These are phyloP conservation scores for Tylopilus felleus DNA, from an alignment of 768 basidiomycete genomes.

Conservation along the genomic window DNA sequence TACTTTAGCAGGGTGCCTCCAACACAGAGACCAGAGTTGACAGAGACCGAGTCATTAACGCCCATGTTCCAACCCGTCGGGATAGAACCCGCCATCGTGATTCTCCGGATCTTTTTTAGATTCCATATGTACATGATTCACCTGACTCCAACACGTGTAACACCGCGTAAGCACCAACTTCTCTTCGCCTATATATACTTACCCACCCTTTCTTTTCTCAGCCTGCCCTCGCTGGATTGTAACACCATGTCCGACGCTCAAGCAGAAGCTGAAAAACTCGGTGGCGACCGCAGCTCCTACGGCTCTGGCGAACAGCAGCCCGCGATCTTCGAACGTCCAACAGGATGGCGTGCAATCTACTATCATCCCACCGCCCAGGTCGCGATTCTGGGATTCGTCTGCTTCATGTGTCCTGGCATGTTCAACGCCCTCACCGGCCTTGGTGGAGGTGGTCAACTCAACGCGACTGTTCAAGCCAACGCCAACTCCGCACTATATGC, in stretches of 20 bases:
- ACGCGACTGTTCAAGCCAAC: conserved; percentile 60
- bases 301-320: conserved; percentile 17
- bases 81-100: background rate
- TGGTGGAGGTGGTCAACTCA: conserved; percentile 74
- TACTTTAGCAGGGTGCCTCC: no score
- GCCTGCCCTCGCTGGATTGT: background rate
- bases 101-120: background rate
- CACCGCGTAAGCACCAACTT: background rate
- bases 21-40: no score
- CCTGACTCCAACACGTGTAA: background rate
- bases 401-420: conserved; percentile 59
- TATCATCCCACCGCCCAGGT: conserved; percentile 46
- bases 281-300: conserved; percentile 12
- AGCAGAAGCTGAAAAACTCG: conserved; percentile 14
- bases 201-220: background rate
- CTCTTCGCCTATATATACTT: background rate
- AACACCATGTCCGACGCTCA: conserved; percentile 19
- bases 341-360: conserved; percentile 52
- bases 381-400: conserved; percentile 60
- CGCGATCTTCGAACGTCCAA: conserved; percentile 43
- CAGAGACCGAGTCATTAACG: background rate
- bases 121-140: background rate
- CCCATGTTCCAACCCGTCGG: background rate
- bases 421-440: conserved; percentile 80
- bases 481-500: conserved; percentile 66